These are phyloP conservation scores for Curvularia spicifera DNA, from an alignment of 2,329 filamentous ascomycete genomes.

Conservation along the genomic window DNA sequence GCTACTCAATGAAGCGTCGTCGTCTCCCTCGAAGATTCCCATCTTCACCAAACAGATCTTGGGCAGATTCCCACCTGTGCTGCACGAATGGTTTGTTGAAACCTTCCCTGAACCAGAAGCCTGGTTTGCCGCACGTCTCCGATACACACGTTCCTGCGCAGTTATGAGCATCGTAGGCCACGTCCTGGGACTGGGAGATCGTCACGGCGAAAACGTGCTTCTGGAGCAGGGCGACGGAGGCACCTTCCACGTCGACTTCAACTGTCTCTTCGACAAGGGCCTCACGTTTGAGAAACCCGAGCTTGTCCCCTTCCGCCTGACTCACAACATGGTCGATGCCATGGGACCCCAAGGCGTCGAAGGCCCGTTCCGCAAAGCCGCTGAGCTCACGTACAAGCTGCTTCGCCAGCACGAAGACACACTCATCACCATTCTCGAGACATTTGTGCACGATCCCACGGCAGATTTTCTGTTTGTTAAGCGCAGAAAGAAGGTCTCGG, in stretches of 20 bases:
- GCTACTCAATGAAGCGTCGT: conserved; percentile 70
- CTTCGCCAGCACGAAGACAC: conserved; percentile 93
- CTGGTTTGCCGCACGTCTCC: conserved; percentile 88
- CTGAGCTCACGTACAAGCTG: conserved; percentile 84
- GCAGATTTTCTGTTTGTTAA: conserved; percentile 84
- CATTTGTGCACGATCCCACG: conserved; percentile 96
- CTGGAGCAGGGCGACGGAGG: conserved; percentile 93
- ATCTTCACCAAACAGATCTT: conserved; percentile 74
- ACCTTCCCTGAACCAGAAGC: conserved; percentile 90
- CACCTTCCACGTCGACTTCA: conserved; percentile 98
- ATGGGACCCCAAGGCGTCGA: conserved; percentile 96
- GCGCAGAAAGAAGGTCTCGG: conserved; percentile 59
- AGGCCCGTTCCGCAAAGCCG: conserved; percentile 86
- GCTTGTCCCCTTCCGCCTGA: conserved; percentile 91
- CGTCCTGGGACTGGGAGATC: conserved; percentile 88
- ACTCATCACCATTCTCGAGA: conserved; percentile 95
- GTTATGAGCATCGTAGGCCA: conserved; percentile 99
- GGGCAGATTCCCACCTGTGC: conserved; percentile 78
- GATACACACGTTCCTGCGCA: conserved; percentile 90
- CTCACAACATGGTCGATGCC: conserved; percentile 97
- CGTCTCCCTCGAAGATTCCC: conserved; percentile 64
- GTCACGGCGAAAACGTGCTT: conserved; percentile 96
- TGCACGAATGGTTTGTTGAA: conserved; percentile 94
- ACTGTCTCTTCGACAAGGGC: conserved; percentile 98
- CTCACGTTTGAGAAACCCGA: conserved; percentile 95